These are phyloP conservation scores for Marasmius sp. DNA, from an alignment of 1,284 basidiomycete species.

Conservation along the genomic window DNA sequence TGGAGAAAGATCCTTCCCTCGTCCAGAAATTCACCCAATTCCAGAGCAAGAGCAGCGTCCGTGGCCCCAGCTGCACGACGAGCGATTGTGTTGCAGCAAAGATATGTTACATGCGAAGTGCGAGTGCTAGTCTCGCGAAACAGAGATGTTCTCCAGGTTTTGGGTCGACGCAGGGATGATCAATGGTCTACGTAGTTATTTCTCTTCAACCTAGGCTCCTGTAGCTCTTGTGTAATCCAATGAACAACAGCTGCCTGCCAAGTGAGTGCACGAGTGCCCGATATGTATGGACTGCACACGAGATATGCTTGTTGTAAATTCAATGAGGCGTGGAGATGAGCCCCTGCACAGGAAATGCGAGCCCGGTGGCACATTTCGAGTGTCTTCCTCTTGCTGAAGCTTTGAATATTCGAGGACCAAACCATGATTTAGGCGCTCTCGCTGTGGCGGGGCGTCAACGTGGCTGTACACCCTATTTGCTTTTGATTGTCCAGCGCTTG, in stretches of 20 bases:
- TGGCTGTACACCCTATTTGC: neutral
- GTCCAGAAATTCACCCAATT: slow-evolving; percentile 69
- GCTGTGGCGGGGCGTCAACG: neutral
- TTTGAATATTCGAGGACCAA: too few relatives aligned
- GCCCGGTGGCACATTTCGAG: too few relatives aligned
- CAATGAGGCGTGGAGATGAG: too few relatives aligned
- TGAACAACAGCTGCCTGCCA: neutral
- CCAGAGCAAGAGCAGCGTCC: slow-evolving; percentile 69
- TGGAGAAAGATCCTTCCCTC: slow-evolving; percentile 59
- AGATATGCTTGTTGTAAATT: too few relatives aligned
- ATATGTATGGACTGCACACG: too few relatives aligned
- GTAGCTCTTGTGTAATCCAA: neutral
- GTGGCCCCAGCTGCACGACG: slow-evolving; percentile 52
- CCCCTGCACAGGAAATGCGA: too few relatives aligned
- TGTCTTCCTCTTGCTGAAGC: too few relatives aligned
- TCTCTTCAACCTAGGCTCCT: too few relatives aligned
- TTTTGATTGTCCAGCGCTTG: neutral
- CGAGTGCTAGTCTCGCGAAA: slow-evolving; percentile 56
- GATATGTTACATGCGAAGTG: slow-evolving; percentile 81
- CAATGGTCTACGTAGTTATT: neutral
- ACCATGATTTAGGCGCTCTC: neutral
- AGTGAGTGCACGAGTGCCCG: too few relatives aligned
- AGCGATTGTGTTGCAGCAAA: slow-evolving; percentile 63
- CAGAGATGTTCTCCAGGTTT: slow-evolving; percentile 63
- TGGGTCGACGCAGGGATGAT: slow-evolving; percentile 58